These are phyloP conservation scores for Saccharomycopsis hybrid DNA, from an alignment of 1,139 yeast species.

Conservation along the genomic window DNA sequence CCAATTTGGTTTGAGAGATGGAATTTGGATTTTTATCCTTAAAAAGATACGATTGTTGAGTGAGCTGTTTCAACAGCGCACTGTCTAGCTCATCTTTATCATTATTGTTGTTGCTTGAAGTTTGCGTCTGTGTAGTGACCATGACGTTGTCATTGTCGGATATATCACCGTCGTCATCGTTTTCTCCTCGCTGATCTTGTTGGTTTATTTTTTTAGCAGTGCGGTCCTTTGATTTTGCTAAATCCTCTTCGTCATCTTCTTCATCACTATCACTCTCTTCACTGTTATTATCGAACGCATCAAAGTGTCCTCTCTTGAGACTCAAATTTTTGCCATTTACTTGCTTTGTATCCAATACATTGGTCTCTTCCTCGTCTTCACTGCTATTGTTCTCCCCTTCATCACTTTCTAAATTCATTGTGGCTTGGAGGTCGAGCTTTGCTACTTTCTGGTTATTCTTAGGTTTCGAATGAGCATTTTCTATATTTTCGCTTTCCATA, in stretches of 20 bases:
- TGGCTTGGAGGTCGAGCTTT: background rate
- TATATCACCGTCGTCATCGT: slow-evolving; percentile 1
- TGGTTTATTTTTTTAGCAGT: slow-evolving; percentile 16
- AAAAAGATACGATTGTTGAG: slow-evolving; percentile 10
- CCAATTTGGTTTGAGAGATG: slow-evolving; percentile 35
- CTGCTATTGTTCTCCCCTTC: slow-evolving; percentile 22
- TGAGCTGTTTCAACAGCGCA: slow-evolving; percentile 25
- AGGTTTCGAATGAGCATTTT: no score
- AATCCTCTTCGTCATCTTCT: slow-evolving; percentile 16
- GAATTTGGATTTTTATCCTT: slow-evolving; percentile 6
- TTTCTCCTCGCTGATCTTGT: slow-evolving; percentile 1
- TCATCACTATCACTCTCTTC: slow-evolving; percentile 21
- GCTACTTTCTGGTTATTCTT: no score
- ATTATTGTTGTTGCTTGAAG: slow-evolving; percentile 8
- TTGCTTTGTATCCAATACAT: no score
- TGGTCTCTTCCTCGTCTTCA: slow-evolving; percentile 21
- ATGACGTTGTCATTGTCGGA: no score
- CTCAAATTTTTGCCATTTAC: no score
- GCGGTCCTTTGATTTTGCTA: slow-evolving; percentile 1
- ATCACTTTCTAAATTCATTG: background rate
- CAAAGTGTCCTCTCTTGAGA: slow-evolving; percentile 18
- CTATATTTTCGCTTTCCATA: no score
- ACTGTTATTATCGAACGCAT: slow-evolving; percentile 21
- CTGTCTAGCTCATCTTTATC: slow-evolving; percentile 25
- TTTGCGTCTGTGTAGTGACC: no score